These are phyloP conservation scores for Fusarium lateritium DNA, from an alignment of 2,329 filamentous ascomycete genomes.

Conservation along the genomic window DNA sequence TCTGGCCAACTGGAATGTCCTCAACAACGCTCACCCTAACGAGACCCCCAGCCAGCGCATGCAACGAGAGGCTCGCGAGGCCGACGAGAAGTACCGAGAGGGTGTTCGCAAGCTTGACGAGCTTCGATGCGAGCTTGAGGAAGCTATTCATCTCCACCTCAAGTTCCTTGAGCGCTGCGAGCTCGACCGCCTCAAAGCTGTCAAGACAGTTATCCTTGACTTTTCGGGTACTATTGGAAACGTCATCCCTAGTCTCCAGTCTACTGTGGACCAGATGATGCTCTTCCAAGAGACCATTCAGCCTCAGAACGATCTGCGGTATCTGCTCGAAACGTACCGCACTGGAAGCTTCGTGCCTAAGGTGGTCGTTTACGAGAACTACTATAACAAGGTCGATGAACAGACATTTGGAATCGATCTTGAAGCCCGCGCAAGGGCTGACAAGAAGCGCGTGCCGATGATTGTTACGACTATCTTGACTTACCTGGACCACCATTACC, in stretches of 20 bases:
- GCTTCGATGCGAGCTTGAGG: conserved; percentile 93
- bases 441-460: conserved; percentile 94
- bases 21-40: conserved; percentile 87
- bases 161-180: conserved; percentile 98
- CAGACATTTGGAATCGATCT: conserved; percentile 98
- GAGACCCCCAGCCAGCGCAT: conserved; percentile 91
- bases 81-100: conserved; percentile 94
- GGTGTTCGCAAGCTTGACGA: conserved; percentile 89
- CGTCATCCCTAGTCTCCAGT: conserved; percentile 95
- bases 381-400: conserved; percentile 98
- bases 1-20: conserved; percentile 90
- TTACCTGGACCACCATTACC: conserved; percentile 96
- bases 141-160: conserved; percentile 92
- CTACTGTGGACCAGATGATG: conserved; percentile 98
- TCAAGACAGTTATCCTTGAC: conserved; percentile 97
- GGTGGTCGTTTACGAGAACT: conserved; percentile 96
- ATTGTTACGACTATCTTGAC: conserved; percentile 94
- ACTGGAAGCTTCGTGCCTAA: conserved; percentile 93
- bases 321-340: conserved; percentile 95
- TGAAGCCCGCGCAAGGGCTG: conserved; percentile 92
- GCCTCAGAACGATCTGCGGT: conserved; percentile 88
- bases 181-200: conserved; percentile 93
- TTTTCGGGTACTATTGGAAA: conserved; percentile 98
- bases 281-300: conserved; percentile 99
- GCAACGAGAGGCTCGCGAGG: conserved; percentile 88